These are phyloP conservation scores for Thalassiosira allenii DNA, from an alignment of 352 stramenopile genomes.

Conservation along the genomic window DNA sequence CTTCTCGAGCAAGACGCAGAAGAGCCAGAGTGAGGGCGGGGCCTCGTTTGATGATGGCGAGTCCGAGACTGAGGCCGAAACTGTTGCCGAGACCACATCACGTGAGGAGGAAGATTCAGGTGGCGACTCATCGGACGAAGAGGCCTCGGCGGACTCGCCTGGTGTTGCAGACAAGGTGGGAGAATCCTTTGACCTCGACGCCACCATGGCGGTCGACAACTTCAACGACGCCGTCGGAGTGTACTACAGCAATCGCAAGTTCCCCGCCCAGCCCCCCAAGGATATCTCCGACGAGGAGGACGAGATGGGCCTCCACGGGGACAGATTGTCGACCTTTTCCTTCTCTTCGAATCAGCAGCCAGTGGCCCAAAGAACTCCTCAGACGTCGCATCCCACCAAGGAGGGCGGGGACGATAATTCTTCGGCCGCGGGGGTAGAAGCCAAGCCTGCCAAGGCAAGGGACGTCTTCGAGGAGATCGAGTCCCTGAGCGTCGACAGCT, in stretches of 20 bases:
- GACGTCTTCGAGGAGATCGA: too few species aligned
- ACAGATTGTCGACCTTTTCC: constrained; percentile 14
- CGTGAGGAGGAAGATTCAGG: background rate
- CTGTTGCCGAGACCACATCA: background rate
- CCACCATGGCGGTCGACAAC: constrained; percentile 17
- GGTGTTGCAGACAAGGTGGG: background rate
- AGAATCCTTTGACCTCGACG: background rate
- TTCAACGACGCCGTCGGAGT: constrained; percentile 18
- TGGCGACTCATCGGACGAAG: constrained; percentile 6
- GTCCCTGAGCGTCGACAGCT: too few species aligned
- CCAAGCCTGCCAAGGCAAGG: background rate
- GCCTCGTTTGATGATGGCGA: background rate
- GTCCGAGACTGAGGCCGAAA: background rate
- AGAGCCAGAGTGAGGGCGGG: background rate
- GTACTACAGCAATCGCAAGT: constrained; percentile 38
- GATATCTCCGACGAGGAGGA: constrained; percentile 17
- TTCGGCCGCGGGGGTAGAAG: too few species aligned
- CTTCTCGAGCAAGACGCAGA: constrained; percentile 3
- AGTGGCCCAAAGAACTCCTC: too few species aligned
- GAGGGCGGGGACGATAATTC: too few species aligned
- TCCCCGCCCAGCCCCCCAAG: background rate
- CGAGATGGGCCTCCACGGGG: constrained; percentile 21
- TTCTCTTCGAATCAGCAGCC: background rate
- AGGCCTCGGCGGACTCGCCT: background rate
- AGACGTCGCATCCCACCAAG: too few species aligned